These are phyloP conservation scores for Schizosaccharomyces octosporus DNA, from an alignment of 805 yeast species.

Conservation along the genomic window DNA sequence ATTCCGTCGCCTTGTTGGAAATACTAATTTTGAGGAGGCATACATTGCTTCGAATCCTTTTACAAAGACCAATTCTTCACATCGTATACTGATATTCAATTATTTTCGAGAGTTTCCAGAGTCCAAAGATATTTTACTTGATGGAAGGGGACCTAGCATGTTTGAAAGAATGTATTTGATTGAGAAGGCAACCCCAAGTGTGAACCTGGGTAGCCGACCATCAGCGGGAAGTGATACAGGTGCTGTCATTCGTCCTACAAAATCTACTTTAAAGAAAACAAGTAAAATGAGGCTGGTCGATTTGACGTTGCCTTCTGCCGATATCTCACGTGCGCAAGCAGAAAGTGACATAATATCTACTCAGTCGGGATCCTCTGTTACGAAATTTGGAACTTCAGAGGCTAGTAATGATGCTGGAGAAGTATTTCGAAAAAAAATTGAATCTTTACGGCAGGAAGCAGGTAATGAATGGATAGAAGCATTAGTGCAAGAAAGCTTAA, in stretches of 20 bases:
- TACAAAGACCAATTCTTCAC: slow-evolving; percentile 7
- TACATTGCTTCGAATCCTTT: slow-evolving; percentile 12
- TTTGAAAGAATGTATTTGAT: slow-evolving; percentile 8
- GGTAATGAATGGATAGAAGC: slow-evolving; percentile 11
- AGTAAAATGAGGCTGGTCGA: not conserved
- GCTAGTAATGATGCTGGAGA: slow-evolving; percentile 8
- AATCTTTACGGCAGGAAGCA: slow-evolving; percentile 12
- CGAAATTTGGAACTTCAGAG: not conserved
- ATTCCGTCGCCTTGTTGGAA: slow-evolving; percentile 8
- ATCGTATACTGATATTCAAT: slow-evolving; percentile 10
- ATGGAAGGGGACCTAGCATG: slow-evolving; percentile 10
- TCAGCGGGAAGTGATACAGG: not conserved
- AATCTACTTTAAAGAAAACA: not conserved
- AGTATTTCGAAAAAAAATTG: slow-evolving; percentile 15
- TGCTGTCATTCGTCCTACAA: not conserved
- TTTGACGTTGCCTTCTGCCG: not conserved
- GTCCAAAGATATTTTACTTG: slow-evolving; percentile 9
- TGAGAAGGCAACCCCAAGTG: slow-evolving; percentile 5
- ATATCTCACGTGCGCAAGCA: not conserved
- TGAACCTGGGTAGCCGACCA: not conserved
- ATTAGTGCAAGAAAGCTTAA: not conserved
- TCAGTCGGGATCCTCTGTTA: not conserved
- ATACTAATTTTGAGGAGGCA: slow-evolving; percentile 8
- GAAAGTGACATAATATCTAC: not conserved
- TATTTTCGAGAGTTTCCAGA: slow-evolving; percentile 9